These are phyloP conservation scores for Oryza longistaminata DNA, from an alignment of 176 grass and related monocot species.

Conservation along the genomic window DNA sequence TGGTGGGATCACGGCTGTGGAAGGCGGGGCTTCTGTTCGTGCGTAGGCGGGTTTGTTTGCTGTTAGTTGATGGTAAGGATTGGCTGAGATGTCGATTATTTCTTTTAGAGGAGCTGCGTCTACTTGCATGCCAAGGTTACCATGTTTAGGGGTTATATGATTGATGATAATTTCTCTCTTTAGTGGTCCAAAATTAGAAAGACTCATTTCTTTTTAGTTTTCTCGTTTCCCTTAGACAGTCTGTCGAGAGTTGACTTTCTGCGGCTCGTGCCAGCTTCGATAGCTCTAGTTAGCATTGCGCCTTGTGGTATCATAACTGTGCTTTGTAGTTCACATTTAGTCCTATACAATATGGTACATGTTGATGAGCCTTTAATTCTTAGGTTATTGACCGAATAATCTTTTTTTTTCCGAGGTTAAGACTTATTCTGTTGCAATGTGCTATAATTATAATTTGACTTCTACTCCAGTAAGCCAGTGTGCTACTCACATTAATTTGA, in stretches of 20 bases:
- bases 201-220: neutral
- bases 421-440: neutral
- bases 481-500: neutral
- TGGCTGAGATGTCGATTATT: neutral
- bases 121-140: neutral
- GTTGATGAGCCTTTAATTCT: neutral
- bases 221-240: too few relatives aligned
- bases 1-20: neutral
- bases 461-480: neutral
- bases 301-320: neutral
- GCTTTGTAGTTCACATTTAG: neutral
- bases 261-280: neutral
- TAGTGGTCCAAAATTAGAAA: neutral
- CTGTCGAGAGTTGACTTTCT: neutral
- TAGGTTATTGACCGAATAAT: neutral
- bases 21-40: too few relatives aligned
- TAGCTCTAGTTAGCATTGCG: neutral
- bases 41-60: neutral
- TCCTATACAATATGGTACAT: neutral
- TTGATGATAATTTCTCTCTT: neutral
- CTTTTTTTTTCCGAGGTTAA: neutral
- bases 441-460: neutral
- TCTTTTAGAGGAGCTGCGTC: neutral
- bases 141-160: neutral
- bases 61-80: neutral